Evolutionary conservation across 139 green algal genomes (phyloP), one percentile per base, ranked within the genome.

Genomic region (Haematococcus lacustris): DNA sequence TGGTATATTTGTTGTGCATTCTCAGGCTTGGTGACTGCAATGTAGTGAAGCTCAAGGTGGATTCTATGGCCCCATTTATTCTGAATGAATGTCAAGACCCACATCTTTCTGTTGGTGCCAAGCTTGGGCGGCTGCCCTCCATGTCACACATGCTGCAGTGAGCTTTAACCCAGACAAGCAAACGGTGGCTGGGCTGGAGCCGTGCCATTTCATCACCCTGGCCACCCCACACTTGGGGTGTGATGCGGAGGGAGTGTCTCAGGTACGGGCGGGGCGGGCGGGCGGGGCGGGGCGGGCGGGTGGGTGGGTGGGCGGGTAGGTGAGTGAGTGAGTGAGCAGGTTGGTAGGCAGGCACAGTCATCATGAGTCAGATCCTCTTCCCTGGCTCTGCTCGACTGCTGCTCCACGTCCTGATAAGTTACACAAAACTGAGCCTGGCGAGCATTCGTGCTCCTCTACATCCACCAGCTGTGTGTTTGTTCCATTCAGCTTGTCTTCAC

Each of bases 171-270:
- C 77, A 0, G 23, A 38, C 6, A 83, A 61, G 0, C 60, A 73
- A 17, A 73, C 60, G 2, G 77, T 96, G 1, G 77, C 69, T 35
- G 86, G 87, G 0, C 74, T 97, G 60, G 28, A 67, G 26, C 88
- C 91, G 21, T 62, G 30, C 9, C 91, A 96, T 79, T 96, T 91
- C 73, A 68, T 95, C 21, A 86, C 79, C 0, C 68, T 97, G 47
- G 91, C 91, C 17, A 93, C 91, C 0, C 92, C 92, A 0, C 91
- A 96, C 76, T 62, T 91, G 57, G 92, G 91, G 9, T 95, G 89
- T 73, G 85, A 89, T 35, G 77, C 66, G 2, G 71, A 83, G 3
- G 77, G 81, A 17, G 66, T 87, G 4, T 77, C 88, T 3, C 86
- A 94, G 83, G 85, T 93, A 64, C 9, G 57, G 3, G 21, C 33